Evolutionary conservation across 176 grass and related monocot genomes (phyloP).

Genomic region (Oryza nivara): DNA sequence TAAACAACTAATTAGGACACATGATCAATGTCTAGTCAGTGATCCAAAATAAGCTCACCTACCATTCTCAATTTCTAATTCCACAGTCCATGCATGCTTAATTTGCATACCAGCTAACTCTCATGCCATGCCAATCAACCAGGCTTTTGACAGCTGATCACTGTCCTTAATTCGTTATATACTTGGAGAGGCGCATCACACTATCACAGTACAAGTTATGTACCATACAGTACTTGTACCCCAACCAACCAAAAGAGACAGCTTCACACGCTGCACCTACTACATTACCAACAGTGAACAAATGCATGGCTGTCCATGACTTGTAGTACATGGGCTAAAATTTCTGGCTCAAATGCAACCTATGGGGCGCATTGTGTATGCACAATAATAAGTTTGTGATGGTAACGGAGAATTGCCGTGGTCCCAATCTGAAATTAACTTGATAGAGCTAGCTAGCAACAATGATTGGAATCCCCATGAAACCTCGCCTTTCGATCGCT

Average conservation of each 20-base stretch:
- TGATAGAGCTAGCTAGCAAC: background rate
- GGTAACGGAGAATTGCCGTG: background rate
- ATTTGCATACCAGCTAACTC: background rate
- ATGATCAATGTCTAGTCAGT: background rate
- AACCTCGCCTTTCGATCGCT: too few relatives aligned
- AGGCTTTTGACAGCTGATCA: too few relatives aligned
- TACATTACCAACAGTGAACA: background rate
- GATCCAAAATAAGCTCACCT: too few relatives aligned
- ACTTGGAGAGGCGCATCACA: too few relatives aligned
- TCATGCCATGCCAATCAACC: background rate
- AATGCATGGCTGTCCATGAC: background rate
- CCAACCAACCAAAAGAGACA: too few relatives aligned
- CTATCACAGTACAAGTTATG: too few relatives aligned
- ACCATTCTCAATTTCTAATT: too few relatives aligned
- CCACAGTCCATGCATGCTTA: background rate
- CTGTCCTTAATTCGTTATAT: too few relatives aligned
- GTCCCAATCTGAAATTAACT: background rate
- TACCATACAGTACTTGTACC: too few relatives aligned
- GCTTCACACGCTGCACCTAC: too few relatives aligned
- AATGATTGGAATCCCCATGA: background rate
- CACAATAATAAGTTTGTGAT: background rate
- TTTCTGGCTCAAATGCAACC: background rate
- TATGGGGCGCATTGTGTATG: background rate
- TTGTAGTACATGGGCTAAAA: background rate
- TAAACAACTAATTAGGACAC: background rate